Evolutionary conservation across 495 filamentous ascomycete species (phyloP).

Genomic region (Xylaria bambusicola): DNA sequence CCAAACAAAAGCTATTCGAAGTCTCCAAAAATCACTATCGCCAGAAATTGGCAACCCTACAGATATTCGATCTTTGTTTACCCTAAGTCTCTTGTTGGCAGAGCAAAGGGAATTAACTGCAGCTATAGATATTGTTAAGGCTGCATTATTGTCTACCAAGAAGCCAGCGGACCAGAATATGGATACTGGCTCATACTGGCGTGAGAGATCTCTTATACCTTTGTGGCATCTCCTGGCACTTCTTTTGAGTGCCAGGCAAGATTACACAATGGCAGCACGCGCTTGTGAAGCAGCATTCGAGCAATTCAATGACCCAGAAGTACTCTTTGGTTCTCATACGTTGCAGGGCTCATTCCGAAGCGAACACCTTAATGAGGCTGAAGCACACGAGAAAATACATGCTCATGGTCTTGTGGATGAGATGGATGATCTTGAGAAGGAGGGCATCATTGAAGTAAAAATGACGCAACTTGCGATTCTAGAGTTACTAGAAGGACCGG

Average conservation of each 20-base stretch:
- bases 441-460: constrained; percentile 81
- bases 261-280: constrained; percentile 75
- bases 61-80: constrained; percentile 73
- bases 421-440: constrained; percentile 76
- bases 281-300: constrained; percentile 90
- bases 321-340: constrained; percentile 54
- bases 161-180: constrained; percentile 35
- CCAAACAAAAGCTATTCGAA: constrained; percentile 71
- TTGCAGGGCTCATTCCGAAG: constrained; percentile 50
- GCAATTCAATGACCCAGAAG: constrained; percentile 67
- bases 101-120: constrained; percentile 75
- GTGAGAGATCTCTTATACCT: constrained; percentile 62
- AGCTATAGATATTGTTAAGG: constrained; percentile 75
- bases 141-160: constrained; percentile 50
- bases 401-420: constrained; percentile 63
- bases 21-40: constrained; percentile 68
- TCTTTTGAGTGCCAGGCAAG: constrained; percentile 80
- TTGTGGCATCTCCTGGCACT: constrained; percentile 87
- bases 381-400: constrained; percentile 37
- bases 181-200: constrained; percentile 44
- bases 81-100: constrained; percentile 74
- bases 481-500: constrained; percentile 78
- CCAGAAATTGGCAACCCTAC: constrained; percentile 61
- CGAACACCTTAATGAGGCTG: constrained; percentile 56
- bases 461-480: constrained; percentile 89